Evolutionary conservation across 306 rosid genomes (phyloP).

Genomic region (Inga leiocalycina): DNA sequence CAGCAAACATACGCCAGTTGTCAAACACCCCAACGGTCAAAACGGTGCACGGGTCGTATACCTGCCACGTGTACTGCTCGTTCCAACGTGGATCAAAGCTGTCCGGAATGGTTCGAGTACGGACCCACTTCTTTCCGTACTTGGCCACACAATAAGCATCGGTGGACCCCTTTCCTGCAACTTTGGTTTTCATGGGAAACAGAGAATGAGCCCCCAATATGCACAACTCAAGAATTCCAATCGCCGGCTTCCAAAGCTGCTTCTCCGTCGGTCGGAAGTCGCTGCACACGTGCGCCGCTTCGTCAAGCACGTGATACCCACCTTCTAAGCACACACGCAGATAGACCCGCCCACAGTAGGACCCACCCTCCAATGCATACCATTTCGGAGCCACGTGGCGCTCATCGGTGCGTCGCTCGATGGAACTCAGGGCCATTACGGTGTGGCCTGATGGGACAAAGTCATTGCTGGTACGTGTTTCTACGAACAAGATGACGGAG

Average conservation of each 20-base stretch:
- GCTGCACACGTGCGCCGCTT: constrained; percentile 97
- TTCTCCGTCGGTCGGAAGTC: constrained; percentile 94
- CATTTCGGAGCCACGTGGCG: constrained; percentile 87
- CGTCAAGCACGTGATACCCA: constrained; percentile 97
- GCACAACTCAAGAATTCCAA: constrained; percentile 88
- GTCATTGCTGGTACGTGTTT: constrained; percentile 70
- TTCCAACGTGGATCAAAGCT: constrained; percentile 87
- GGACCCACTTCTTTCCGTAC: constrained; percentile 87
- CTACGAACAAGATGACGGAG: constrained; percentile 61
- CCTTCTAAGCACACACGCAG: constrained; percentile 86
- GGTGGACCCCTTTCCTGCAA: constrained; percentile 63
- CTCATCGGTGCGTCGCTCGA: constrained; percentile 84
- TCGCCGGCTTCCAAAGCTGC: constrained; percentile 80
- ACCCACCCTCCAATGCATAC: constrained; percentile 54
- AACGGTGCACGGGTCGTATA: constrained; percentile 80
- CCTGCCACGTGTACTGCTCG: constrained; percentile 95
- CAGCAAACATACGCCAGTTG: constrained; percentile 66
- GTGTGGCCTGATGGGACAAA: constrained; percentile 59
- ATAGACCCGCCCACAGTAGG: constrained; percentile 80
- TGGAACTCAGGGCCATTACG: constrained; percentile 52
- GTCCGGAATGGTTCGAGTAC: constrained; percentile 75
- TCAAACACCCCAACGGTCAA: constrained; percentile 79
- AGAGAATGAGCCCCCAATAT: constrained; percentile 78
- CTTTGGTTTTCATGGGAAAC: constrained; percentile 79
- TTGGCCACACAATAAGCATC: constrained; percentile 90